Evolutionary conservation across 2,329 filamentous ascomycete species (phyloP).

Genomic region (Xylariaceae sp.): DNA sequence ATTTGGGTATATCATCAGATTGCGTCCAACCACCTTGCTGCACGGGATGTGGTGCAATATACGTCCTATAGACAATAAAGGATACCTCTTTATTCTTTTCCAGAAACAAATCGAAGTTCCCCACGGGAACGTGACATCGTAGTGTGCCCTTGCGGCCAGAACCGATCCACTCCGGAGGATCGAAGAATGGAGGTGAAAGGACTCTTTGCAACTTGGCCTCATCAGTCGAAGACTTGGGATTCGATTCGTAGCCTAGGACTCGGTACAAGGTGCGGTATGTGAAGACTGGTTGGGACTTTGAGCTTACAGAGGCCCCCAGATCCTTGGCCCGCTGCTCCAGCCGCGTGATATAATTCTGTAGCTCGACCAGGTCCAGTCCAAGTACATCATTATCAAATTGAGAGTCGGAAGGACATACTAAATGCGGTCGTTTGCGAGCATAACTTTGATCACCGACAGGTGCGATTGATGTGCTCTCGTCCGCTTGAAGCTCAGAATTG

Average conservation of each 20-base stretch:
- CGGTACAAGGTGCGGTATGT: background rate
- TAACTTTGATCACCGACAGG: no score
- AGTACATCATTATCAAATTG: conserved; percentile 4
- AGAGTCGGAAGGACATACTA: no score
- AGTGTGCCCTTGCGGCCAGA: background rate
- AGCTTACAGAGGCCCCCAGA: background rate
- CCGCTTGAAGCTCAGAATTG: no score
- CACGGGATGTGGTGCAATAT: background rate
- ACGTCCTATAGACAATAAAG: conserved; percentile 13
- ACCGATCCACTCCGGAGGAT: conserved; percentile 8
- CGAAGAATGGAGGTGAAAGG: conserved; percentile 1
- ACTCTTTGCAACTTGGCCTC: background rate
- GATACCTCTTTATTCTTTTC: conserved; percentile 11
- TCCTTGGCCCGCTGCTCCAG: conserved; percentile 4
- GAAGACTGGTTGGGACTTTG: background rate
- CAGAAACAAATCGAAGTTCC: conserved; percentile 9
- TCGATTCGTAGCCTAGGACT: background rate
- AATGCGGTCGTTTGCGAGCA: no score
- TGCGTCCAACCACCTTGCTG: background rate
- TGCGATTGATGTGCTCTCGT: no score
- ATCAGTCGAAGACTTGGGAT: background rate
- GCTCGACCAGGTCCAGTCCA: background rate
- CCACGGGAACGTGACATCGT: background rate
- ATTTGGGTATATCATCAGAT: background rate
- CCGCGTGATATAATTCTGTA: background rate